A percentile compares a stretch with the other conserved stretches of the same genome.
Evolutionary conservation across 208 protist species (phyloP).

Genomic region (Leishmania mexicana): DNA sequence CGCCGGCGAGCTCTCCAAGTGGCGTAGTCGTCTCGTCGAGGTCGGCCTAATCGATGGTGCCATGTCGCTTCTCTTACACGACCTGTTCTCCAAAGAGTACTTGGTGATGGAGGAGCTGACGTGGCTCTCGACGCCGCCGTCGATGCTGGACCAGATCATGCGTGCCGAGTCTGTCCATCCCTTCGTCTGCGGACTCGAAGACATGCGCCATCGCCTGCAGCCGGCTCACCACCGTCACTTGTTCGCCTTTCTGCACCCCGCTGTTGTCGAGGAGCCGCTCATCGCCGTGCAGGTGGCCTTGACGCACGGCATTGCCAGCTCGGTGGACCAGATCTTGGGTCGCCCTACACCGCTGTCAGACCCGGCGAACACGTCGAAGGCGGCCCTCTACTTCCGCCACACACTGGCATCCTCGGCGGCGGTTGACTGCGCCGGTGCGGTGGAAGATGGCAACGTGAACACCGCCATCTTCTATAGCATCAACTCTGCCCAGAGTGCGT

Average conservation of each 20-base stretch:
- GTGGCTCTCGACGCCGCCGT: constrained; percentile 73
- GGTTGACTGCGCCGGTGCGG: not conserved
- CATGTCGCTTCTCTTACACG: constrained; percentile 65
- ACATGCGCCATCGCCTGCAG: constrained; percentile 76
- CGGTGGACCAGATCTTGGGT: constrained; percentile 64
- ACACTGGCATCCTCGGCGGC: not conserved
- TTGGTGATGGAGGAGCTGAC: constrained; percentile 87
- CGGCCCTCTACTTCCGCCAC: constrained; percentile 26
- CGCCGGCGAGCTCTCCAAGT: constrained; percentile 31
- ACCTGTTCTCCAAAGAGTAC: constrained; percentile 82
- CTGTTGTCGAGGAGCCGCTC: constrained; percentile 82
- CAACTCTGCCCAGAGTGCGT: constrained; percentile 72
- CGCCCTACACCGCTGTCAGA: constrained; percentile 50
- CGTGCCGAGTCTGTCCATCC: constrained; percentile 73
- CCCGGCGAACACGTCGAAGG: constrained; percentile 27
- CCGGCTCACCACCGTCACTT: constrained; percentile 68
- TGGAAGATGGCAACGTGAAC: constrained; percentile 53
- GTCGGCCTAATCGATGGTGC: constrained; percentile 58
- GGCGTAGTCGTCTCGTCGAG: constrained; percentile 55
- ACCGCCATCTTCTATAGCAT: constrained; percentile 92
- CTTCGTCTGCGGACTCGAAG: constrained; percentile 54
- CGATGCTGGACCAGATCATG: constrained; percentile 81
- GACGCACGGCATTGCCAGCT: constrained; percentile 56
- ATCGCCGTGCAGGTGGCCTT: constrained; percentile 86
- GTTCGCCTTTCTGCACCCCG: constrained; percentile 85